Evolutionary conservation across 441 rosid species (phyloP), one percentile per base, ranked within the genome.

Genomic region (Macaranga tanarius): DNA sequence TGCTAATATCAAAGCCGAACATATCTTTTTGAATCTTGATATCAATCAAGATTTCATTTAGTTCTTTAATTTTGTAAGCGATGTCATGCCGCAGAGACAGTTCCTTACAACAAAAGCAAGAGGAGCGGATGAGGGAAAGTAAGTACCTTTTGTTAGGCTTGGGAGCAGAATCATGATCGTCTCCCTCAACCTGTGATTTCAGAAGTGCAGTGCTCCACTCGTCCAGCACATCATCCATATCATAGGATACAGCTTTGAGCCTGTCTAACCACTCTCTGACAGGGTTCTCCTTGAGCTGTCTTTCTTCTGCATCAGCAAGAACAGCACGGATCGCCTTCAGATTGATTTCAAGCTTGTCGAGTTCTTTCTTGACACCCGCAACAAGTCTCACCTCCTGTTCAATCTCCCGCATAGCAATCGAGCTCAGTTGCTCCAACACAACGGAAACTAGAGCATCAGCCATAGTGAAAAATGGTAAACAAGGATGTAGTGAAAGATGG

Each of bases 291-390:
- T 67, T 58, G 26, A 69, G 0, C 26, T 62, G 56, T 8, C 38
- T 69, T 59, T 8, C 54, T 12, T 79, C 73, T 5, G 76, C 81
- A 67, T 67, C 76, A 16, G 13, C 1, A 0, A 79, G 71, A 61
- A 75, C 73, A 4, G 70, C 81, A 71, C 71, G 67, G 48, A 66
- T 65, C 8, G 69, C 67, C 19, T 4, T 12, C 10, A 74, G 44
- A 67, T 65, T 60, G 55, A 23, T 44, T 26, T 20, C 3, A 0
- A 78, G 81, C 22, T 62, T 79, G 8, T 62, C 13, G 3, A 79
- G 12, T 22, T 79, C 73, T 20, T 70, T 56, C 6, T 54, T n/a
- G 10, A 65, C 65, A 13, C 72, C 77, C 7, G 17, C 13, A 7
- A 77, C 67, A 8, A 58, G 75, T 25, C 17, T 48, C 31, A 10